Conservation (phyloP, 371 early-diverging fungal genomes). For the Paraphysoderma sedebokerense region DNA sequence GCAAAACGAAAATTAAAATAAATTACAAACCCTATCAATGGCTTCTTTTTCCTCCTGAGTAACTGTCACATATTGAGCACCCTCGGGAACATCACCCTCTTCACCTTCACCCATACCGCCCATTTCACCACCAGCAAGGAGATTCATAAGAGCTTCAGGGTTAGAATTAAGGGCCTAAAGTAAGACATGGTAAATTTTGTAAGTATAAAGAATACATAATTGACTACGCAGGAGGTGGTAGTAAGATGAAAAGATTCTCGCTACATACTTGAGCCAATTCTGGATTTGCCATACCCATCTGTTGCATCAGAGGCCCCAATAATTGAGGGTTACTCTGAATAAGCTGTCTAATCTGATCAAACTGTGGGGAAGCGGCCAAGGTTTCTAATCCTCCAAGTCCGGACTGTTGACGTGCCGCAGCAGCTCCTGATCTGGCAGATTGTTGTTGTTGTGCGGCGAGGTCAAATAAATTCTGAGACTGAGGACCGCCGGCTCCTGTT, state of each 20-base stretch:
- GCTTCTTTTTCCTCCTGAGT: slow-evolving; percentile 82
- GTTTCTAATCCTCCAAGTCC: slow-evolving; percentile 19
- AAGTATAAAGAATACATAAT: not conserved
- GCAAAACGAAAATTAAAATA: not conserved
- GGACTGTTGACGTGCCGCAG: not conserved
- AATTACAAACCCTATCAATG: slow-evolving; percentile 55
- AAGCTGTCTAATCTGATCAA: slow-evolving; percentile 74
- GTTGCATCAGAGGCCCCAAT: slow-evolving; percentile 68
- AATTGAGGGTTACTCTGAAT: slow-evolving; percentile 72
- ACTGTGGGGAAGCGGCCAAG: slow-evolving; percentile 66
- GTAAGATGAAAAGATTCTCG: slow-evolving; percentile 3
- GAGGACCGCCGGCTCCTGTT: not conserved
- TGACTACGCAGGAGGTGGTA: too few species aligned
- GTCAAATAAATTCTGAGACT: slow-evolving; percentile 24
- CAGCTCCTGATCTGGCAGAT: not conserved
- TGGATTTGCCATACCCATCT: slow-evolving; percentile 70
- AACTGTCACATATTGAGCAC: slow-evolving; percentile 49
- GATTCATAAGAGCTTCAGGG: slow-evolving; percentile 60
- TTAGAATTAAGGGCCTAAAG: slow-evolving; percentile 43
- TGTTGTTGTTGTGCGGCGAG: slow-evolving; percentile 6
- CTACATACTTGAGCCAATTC: slow-evolving; percentile 45
- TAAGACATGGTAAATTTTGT: not conserved
- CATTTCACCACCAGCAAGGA: slow-evolving; percentile 30
- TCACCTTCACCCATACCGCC: slow-evolving; percentile 5
- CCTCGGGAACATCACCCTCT: slow-evolving; percentile 28